Conservation (phyloP, 495 filamentous ascomycete genomes). For the Aspergillus indologenus region DNA sequence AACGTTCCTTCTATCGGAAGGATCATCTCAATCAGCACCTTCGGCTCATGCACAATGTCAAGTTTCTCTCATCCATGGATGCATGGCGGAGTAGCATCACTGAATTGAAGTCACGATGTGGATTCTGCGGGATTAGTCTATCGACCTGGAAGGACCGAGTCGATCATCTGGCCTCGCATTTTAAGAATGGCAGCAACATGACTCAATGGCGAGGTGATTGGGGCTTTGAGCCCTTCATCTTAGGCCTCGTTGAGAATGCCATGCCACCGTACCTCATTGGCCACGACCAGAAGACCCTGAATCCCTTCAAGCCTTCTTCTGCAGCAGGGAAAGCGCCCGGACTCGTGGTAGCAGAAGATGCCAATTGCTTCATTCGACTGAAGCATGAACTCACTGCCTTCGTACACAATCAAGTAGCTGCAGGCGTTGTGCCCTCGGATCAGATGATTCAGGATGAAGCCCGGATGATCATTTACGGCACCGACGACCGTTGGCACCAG, state of each 20-base stretch:
- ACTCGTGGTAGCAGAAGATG: conserved; percentile 33
- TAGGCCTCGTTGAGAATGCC: conserved; percentile 67
- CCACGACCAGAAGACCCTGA: conserved; percentile 34
- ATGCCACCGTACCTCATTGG: conserved; percentile 60
- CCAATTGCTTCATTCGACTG: conserved; percentile 50
- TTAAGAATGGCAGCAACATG: conserved; percentile 70
- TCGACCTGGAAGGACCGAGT: conserved; percentile 70
- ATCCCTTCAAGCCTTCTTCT: conserved; percentile 36
- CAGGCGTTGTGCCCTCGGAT: conserved; percentile 56
- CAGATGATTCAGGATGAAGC: conserved; percentile 60
- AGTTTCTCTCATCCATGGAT: conserved; percentile 69
- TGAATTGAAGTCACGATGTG: conserved; percentile 68
- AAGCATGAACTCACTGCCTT: conserved; percentile 57
- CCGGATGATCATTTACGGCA: conserved; percentile 62
- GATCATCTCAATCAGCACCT: conserved; percentile 86
- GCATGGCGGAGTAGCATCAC: conserved; percentile 71
- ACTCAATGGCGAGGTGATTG: conserved; percentile 76
- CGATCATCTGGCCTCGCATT: conserved; percentile 71
- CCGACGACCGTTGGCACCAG: conserved; percentile 68
- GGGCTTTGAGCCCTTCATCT: conserved; percentile 69
- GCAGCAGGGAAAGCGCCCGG: conserved; percentile 19
- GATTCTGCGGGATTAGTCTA: conserved; percentile 65
- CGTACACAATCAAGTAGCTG: conserved; percentile 44
- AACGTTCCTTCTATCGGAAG: conserved; percentile 83
- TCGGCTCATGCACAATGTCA: conserved; percentile 72